These are phyloP conservation scores for Boletus sp. DNA, from an alignment of 768 basidiomycete species.

Conservation along the genomic window DNA sequence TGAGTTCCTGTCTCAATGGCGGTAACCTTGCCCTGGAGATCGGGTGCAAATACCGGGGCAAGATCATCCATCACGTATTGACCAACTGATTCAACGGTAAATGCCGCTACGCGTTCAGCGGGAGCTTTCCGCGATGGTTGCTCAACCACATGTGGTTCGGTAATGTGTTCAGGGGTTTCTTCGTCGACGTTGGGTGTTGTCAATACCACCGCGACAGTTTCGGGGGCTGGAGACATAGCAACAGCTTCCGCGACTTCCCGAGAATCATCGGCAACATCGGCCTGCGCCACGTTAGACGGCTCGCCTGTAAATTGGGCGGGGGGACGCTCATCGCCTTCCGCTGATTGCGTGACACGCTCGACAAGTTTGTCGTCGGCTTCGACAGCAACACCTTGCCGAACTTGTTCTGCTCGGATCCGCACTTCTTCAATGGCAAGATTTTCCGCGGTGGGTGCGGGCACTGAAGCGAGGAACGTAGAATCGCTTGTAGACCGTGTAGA, in stretches of 20 bases:
- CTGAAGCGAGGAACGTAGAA: not conserved
- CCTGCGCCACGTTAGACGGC: not conserved
- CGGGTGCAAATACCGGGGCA: not conserved
- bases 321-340: not conserved
- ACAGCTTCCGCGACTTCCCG: slow-evolving; percentile 2
- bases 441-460: not conserved
- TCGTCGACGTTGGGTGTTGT: not conserved
- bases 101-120: slow-evolving; percentile 3
- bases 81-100: slow-evolving; percentile 5
- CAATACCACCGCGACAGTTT: not conserved
- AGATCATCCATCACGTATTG: slow-evolving; percentile 4
- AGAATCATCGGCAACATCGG: slow-evolving; percentile 1
- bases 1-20: slow-evolving; percentile 14
- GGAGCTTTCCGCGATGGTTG: slow-evolving; percentile 5
- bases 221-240: not conserved
- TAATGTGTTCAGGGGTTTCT: not conserved
- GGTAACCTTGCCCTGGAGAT: not conserved
- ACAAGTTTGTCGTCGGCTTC: not conserved
- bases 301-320: not conserved
- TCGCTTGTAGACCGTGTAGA: not conserved
- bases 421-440: not conserved
- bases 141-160: not conserved
- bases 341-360: not conserved
- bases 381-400: not conserved
- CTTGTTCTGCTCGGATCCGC: not conserved